Evolutionary conservation across 2,329 filamentous ascomycete species (phyloP).

Genomic region (Penicillium sp.): DNA sequence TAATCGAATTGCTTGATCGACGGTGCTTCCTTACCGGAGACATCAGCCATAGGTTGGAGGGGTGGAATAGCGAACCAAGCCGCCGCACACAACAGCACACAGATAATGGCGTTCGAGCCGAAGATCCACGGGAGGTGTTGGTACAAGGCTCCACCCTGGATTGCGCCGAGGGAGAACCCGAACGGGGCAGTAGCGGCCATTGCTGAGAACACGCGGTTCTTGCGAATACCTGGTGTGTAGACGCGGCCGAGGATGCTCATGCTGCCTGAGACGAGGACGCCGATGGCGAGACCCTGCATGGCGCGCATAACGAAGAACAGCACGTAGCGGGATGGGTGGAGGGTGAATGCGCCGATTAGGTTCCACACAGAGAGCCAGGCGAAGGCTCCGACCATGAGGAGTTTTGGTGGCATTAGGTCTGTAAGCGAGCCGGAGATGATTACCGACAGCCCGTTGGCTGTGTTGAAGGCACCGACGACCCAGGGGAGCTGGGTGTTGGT

Average conservation of each 20-base stretch:
- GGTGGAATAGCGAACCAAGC: slow-evolving; percentile 44
- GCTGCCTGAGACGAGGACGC: slow-evolving; percentile 50
- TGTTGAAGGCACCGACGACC: slow-evolving; percentile 45
- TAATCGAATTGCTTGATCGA: slow-evolving; percentile 37
- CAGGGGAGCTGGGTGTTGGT: slow-evolving; percentile 44
- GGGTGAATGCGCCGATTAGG: slow-evolving; percentile 36
- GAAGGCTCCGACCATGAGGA: slow-evolving; percentile 46
- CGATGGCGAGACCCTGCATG: slow-evolving; percentile 51
- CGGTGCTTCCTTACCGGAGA: slow-evolving; percentile 30
- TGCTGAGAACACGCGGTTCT: slow-evolving; percentile 51
- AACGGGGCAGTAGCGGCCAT: slow-evolving; percentile 52
- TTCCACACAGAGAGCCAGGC: slow-evolving; percentile 47
- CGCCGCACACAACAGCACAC: slow-evolving; percentile 36
- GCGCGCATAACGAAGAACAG: slow-evolving; percentile 42
- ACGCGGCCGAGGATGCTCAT: slow-evolving; percentile 50
- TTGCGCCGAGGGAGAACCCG: slow-evolving; percentile 45
- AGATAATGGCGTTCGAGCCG: slow-evolving; percentile 46
- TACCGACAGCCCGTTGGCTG: slow-evolving; percentile 46
- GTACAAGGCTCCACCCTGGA: slow-evolving; percentile 46
- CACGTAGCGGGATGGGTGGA: slow-evolving; percentile 37
- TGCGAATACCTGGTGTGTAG: slow-evolving; percentile 47
- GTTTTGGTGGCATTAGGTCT: slow-evolving; percentile 44
- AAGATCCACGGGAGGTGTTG: slow-evolving; percentile 46
- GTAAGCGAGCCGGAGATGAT: slow-evolving; percentile 41
- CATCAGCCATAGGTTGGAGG: slow-evolving; percentile 33